Percentiles rank a stretch among this genome's conserved stretches.
These are phyloP conservation scores for Monilinia vaccinii-corymbosi DNA, from an alignment of 2,329 filamentous ascomycete species.

Conservation along the genomic window DNA sequence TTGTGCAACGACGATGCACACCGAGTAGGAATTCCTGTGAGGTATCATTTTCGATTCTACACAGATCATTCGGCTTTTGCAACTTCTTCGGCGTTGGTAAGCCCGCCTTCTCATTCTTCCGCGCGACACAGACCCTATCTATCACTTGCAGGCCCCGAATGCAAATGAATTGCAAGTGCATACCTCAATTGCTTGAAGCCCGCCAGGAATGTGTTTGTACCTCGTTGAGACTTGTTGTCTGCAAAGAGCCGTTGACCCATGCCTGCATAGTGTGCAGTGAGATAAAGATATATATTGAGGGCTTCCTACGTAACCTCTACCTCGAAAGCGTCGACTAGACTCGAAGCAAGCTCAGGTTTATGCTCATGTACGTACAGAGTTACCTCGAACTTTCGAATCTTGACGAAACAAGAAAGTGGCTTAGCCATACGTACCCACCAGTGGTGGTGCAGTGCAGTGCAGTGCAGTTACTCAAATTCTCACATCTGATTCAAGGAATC, in stretches of 20 bases:
- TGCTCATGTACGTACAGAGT: not conserved
- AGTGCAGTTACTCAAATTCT: not conserved
- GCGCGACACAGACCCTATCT: not conserved
- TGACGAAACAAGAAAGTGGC: conserved; percentile 21
- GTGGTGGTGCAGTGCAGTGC: too few relatives aligned
- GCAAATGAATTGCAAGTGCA: conserved; percentile 7
- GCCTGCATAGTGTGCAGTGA: conserved; percentile 7
- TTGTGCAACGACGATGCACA: not conserved
- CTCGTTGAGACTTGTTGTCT: conserved; percentile 12
- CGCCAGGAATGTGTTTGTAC: conserved; percentile 9
- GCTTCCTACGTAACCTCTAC: too few relatives aligned
- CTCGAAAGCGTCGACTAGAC: not conserved
- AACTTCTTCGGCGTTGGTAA: conserved; percentile 3
- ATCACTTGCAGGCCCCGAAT: conserved; percentile 8
- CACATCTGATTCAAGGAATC: conserved; percentile 15
- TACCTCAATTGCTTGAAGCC: conserved; percentile 2
- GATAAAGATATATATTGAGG: conserved; percentile 18
- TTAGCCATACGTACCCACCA: conserved; percentile 16
- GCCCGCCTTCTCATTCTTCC: not conserved
- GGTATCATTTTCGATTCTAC: not conserved
- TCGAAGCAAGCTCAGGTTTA: not conserved
- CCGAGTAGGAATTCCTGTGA: not conserved
- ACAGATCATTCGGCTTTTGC: not conserved
- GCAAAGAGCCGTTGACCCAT: conserved; percentile 16
- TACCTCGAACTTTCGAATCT: conserved; percentile 16